Conservation (phyloP, 352 stramenopile species). For the Globisporangium rhizosaccharum region DNA sequence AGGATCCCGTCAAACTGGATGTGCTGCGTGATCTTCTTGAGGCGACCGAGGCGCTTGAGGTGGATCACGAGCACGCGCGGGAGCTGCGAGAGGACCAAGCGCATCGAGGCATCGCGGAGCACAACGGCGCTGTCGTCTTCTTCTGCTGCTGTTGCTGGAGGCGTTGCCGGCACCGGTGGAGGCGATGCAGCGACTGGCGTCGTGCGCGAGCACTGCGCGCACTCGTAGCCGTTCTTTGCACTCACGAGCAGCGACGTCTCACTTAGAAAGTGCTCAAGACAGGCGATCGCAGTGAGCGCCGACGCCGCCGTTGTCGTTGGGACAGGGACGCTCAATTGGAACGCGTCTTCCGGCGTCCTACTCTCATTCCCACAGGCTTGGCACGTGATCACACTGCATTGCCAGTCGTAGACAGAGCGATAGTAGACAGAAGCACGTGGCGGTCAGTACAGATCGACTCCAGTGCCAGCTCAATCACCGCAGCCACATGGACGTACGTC, state of each 20-base stretch:
- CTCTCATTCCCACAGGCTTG: conserved; percentile 42
- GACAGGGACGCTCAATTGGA: conserved; percentile 57
- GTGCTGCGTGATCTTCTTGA: conserved; percentile 61
- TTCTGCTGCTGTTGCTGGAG: conserved; percentile 19
- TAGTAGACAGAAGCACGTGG: neutral
- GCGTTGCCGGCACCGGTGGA: neutral
- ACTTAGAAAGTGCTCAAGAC: conserved; percentile 41
- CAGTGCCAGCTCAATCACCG: neutral
- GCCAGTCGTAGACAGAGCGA: neutral
- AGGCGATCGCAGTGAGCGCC: conserved; percentile 29
- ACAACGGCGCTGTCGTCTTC: conserved; percentile 21
- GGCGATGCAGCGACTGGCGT: too few species aligned
- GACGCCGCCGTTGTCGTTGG: conserved; percentile 15
- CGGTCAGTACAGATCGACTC: neutral
- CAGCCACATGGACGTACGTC: conserved; percentile 29
- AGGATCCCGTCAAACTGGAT: conserved; percentile 52
- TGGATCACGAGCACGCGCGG: conserved; percentile 62
- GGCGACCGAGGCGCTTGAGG: conserved; percentile 51
- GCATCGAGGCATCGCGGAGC: conserved; percentile 51
- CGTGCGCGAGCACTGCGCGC: conserved; percentile 45
- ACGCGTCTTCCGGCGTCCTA: conserved; percentile 50
- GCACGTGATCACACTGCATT: conserved; percentile 33
- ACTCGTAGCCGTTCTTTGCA: conserved; percentile 66
- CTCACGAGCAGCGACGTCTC: conserved; percentile 42
- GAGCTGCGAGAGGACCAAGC: conserved; percentile 39